Base-by-base conservation (phyloP, 257 asterid species). In the Solanum piurae region DNA sequence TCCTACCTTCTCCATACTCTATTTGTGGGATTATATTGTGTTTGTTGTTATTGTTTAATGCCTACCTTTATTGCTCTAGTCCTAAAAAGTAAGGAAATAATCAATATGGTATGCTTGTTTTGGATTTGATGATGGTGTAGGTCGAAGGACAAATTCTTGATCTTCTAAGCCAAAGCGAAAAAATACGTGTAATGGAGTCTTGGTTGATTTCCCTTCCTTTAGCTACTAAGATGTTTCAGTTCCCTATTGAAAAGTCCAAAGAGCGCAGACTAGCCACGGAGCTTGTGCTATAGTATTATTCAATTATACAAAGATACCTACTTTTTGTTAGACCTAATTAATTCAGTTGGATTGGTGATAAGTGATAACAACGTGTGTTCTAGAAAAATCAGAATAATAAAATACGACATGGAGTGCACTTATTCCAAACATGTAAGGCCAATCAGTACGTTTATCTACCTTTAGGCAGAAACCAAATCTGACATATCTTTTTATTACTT, bases 361-460 rank as follows among this genome's bases (percentile, higher is more conserved):
- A 25, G 84, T 40, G 84, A 77, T 77, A 25, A 13, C 37, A 42
- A 38, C 71, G 46, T 40, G 5, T 8, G 36, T 5, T 3, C 9
- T 46, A 27, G 3, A 34, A 55, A 66, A 83, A 20, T 27, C 40
- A 80, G 85, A 80, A 27, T 27, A 44, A 27, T 27, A 80, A 44
- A 80, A 44, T 80, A 21, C 16, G 85, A 80, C 85, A 29, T 80
- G 85, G 85, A 46, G 85, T 80, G 85, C 85, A 80, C 85, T 80
- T 29, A 46, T 29, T 5, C 68, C 85, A 80, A 46, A 80, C 23
- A 29, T 80, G 85, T 14, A 46, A 46, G 68, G 42, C 18, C 85
- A 46, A 27, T 16, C 29, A 7, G 25, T 42, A 40, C 13, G 64
- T 25, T 69, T 40, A 77, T 77, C 84, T 40, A 79, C 84, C 13